Evolutionary conservation across 352 stramenopile genomes (phyloP).

Genomic region (Phytophthora boehmeriae): DNA sequence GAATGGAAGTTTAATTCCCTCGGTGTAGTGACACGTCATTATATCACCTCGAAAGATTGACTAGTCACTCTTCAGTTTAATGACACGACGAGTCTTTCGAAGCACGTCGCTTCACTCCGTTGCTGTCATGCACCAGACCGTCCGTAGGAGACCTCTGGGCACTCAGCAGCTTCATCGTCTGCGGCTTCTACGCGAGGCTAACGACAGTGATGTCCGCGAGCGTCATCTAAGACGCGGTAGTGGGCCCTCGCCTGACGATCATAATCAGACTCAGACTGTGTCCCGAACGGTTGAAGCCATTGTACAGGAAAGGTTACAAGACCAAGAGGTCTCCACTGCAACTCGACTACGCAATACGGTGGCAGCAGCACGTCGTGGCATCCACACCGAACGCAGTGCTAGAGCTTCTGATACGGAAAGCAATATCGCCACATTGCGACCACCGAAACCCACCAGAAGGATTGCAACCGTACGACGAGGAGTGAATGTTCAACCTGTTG

Average conservation of each 20-base stretch:
- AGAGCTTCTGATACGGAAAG: conserved; percentile 1
- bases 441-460: conserved; percentile 23
- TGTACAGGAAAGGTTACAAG: conserved; percentile 36
- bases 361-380: conserved; percentile 39
- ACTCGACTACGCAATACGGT: conserved; percentile 44
- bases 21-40: conserved; percentile 10
- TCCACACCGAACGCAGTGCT: conserved; percentile 58
- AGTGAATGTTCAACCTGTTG: neutral
- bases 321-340: conserved; percentile 23
- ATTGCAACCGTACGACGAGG: conserved; percentile 49
- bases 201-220: conserved; percentile 40
- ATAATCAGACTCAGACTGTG: neutral
- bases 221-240: conserved; percentile 32
- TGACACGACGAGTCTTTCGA: no score
- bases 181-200: conserved; percentile 43
- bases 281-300: conserved; percentile 56
- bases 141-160: conserved; percentile 36
- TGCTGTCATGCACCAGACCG: conserved; percentile 33
- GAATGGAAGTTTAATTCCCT: no score
- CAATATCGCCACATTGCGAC: neutral
- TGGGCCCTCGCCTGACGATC: neutral
- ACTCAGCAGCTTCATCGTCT: conserved; percentile 56
- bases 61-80: conserved; percentile 10
- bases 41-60: conserved; percentile 5
- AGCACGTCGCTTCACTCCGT: conserved; percentile 23